Evolutionary conservation across 148 eudicot genomes (phyloP).

Genomic region (Silene latifolia): DNA sequence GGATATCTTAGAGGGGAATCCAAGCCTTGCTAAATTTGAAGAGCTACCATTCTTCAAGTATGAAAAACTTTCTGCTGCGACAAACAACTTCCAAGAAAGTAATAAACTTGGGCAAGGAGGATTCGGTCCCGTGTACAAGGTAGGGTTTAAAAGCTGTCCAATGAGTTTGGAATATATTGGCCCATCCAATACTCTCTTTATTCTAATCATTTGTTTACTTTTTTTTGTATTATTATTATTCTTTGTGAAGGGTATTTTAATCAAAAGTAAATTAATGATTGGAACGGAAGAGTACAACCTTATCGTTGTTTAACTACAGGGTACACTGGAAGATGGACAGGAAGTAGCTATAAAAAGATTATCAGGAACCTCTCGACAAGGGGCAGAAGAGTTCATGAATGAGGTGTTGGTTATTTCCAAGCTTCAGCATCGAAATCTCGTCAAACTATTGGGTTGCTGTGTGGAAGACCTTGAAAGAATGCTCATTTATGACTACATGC

Average conservation of each 20-base stretch:
- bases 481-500: slow-evolving; percentile 36
- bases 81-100: slow-evolving; percentile 26
- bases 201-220: no score
- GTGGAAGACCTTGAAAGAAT: slow-evolving; percentile 33
- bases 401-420: slow-evolving; percentile 36
- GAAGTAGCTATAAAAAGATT: slow-evolving; percentile 37
- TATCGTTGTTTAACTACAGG: slow-evolving; percentile 14
- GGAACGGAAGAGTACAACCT: no score
- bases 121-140: slow-evolving; percentile 48
- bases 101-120: slow-evolving; percentile 45
- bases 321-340: slow-evolving; percentile 29
- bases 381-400: slow-evolving; percentile 36
- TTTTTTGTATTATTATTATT: no score
- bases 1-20: neutral
- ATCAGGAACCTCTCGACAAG: slow-evolving; percentile 32
- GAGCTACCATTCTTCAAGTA: slow-evolving; percentile 31
- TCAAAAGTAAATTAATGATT: no score
- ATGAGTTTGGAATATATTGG: no score
- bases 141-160: neutral
- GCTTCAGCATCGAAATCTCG: slow-evolving; percentile 45
- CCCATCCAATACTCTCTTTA: no score
- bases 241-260: no score
- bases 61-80: slow-evolving; percentile 20
- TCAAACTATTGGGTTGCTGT: slow-evolving; percentile 40
- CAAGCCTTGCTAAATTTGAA: neutral